Base-by-base conservation (phyloP, 257 asterid species). In the Gentiana macrophylla region DNA sequence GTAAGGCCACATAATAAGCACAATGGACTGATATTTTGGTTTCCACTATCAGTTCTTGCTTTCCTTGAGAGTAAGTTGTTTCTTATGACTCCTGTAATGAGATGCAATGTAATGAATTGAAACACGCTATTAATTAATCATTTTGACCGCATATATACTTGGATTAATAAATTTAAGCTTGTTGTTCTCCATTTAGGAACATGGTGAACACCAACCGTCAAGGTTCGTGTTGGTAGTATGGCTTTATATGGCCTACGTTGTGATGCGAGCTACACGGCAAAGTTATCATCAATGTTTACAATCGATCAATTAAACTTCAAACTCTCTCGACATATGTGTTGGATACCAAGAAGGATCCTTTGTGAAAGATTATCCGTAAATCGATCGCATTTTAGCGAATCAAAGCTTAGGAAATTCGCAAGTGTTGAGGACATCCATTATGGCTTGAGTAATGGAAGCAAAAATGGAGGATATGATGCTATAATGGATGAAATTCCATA, bases 191-290 rank as follows among this genome's bases (percentile, higher is more conserved):
- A n/a, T 46, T 35, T 75, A 80, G 89, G 58, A 76, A 70, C 33
- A 76, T 72, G 77, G 89, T 78, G 54, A 62, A 74, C 0, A 84
- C 68, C 57, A 74, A 62, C 52, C 79, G 89, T 70, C 94, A 0
- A 35, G 65, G 54, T 52, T 80, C 36, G 79, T 79, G 62, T 15
- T 70, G 13, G 65, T 73, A 1, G 62, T 64, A n/a, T 83, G 86
- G 88, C 47, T 78, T 48, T 83, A 71, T 72, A 70, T 76, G 79
- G 80, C 80, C n/a, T 74, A 71, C 67, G 74, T 83, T 44, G 70
- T 80, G 15, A 76, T 74, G 77, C 94, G 64, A 80, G 89, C 65
- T 84, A 76, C 60, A 84, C 86, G 0, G 89, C 86, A 0, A 81
- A 66, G 56, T 56, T 84, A 13, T 70, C 85, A 0, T 72, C 90